Evolutionary conservation across 768 basidiomycete species (phyloP).

Genomic region (Lactarius akahatsu): DNA sequence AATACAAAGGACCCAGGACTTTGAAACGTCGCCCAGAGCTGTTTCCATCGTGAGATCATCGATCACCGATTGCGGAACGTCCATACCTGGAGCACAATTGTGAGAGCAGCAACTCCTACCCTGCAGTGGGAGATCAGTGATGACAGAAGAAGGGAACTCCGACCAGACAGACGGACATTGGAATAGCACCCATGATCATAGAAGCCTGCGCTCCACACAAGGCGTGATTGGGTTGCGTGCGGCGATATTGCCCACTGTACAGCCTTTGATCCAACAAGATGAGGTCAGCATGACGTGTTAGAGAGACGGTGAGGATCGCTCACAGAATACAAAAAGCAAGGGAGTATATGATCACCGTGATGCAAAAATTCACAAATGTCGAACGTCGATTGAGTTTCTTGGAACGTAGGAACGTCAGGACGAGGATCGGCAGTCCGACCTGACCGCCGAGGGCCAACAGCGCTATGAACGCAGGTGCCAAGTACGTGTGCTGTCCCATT

Average conservation of each 20-base stretch:
- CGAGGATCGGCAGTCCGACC: conserved; percentile 48
- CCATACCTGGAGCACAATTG: conserved; percentile 43
- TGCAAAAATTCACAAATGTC: conserved; percentile 55
- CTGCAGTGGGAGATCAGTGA: conserved; percentile 32
- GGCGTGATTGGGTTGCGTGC: conserved; percentile 32
- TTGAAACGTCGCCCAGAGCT: conserved; percentile 43
- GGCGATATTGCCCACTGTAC: conserved; percentile 36
- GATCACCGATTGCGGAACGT: neutral
- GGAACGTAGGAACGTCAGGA: conserved; percentile 46
- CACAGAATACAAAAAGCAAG: conserved; percentile 52
- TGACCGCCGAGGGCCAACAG: conserved; percentile 55
- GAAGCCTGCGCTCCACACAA: conserved; percentile 53
- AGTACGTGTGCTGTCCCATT: conserved; percentile 25
- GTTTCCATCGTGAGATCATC: neutral
- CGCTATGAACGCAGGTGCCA: conserved; percentile 44
- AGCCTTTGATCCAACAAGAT: conserved; percentile 33
- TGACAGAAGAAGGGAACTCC: conserved; percentile 9
- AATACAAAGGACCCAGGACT: conserved; percentile 28
- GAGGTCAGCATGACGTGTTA: neutral
- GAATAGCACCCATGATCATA: conserved; percentile 51
- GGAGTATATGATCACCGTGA: conserved; percentile 57
- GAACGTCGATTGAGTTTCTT: conserved; percentile 48
- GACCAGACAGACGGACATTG: conserved; percentile 44
- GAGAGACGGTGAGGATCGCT: conserved; percentile 31
- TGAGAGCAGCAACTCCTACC: conserved; percentile 43